These are phyloP conservation scores for Fagus sylvatica DNA, from an alignment of 306 rosid species.

Conservation along the genomic window DNA sequence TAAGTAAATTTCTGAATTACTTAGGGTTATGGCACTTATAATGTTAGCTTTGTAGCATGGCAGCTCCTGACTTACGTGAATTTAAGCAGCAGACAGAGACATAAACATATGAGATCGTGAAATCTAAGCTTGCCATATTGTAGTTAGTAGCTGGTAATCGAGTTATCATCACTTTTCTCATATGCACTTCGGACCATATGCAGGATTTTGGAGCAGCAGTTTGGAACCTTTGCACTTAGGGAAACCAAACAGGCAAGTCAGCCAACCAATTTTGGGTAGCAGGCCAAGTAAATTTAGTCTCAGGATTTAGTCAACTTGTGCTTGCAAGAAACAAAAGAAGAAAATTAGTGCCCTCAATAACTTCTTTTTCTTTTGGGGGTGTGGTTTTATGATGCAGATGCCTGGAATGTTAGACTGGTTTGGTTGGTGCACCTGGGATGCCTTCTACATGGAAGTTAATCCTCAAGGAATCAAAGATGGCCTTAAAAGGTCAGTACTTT, in stretches of 20 bases:
- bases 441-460: constrained; percentile 35
- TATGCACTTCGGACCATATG: constrained; percentile 1
- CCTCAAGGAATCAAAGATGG: constrained; percentile 47
- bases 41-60: neutral
- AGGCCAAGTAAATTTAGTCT: constrained; percentile 3
- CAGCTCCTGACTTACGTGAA: neutral
- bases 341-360: neutral
- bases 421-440: constrained; percentile 53
- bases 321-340: constrained; percentile 1
- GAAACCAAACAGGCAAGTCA: constrained; percentile 42
- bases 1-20: neutral
- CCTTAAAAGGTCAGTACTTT: constrained; percentile 31
- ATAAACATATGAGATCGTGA: neutral
- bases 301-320: constrained; percentile 2
- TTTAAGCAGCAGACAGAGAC: constrained; percentile 1
- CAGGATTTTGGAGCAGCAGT: constrained; percentile 39
- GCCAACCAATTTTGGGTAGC: constrained; percentile 6
- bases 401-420: constrained; percentile 46
- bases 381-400: constrained; percentile 26
- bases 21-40: neutral
- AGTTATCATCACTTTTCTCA: neutral
- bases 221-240: constrained; percentile 37
- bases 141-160: neutral
- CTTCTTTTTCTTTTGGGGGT: neutral
- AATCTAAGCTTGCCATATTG: neutral